phyloP scores from a whole-genome alignment of 23 red algal genomes.

The Gracilaria gracilis region DNA sequence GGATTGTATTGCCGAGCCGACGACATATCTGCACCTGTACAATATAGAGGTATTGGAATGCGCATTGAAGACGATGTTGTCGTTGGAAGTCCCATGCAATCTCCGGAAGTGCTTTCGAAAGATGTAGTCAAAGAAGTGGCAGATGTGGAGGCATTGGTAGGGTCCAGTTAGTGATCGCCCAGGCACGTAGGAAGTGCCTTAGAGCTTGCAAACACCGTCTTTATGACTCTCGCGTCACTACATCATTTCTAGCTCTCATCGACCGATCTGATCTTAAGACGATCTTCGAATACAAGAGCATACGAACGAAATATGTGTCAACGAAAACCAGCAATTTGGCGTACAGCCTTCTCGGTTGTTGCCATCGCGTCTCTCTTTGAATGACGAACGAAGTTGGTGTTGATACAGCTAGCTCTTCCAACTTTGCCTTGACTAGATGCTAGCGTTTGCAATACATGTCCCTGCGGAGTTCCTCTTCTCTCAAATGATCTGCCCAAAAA shows the following conservation, averaged over 20 bases:
- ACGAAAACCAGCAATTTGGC: too few relatives aligned
- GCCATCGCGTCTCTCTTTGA: too few relatives aligned
- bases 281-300: too few relatives aligned
- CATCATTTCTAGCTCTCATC: background rate
- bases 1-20: conserved; percentile 79
- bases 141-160: conserved; percentile 49
- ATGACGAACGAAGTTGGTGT: background rate
- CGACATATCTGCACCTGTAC: conserved; percentile 63
- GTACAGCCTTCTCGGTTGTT: too few relatives aligned
- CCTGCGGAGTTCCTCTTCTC: conserved; percentile 23
- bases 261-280: too few relatives aligned
- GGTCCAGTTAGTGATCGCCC: background rate
- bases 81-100: conserved; percentile 35
- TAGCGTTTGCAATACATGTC: conserved; percentile 47
- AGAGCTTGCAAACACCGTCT: background rate
- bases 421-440: too few relatives aligned
- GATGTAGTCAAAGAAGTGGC: conserved; percentile 59
- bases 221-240: background rate
- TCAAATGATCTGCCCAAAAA: conserved; percentile 31
- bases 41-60: conserved; percentile 88
- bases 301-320: too few relatives aligned
- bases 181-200: background rate
- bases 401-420: background rate
- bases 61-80: conserved; percentile 95
- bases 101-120: conserved; percentile 75